These are phyloP conservation scores for Emericellopsis terricola DNA, from an alignment of 495 filamentous ascomycete species.

Conservation along the genomic window DNA sequence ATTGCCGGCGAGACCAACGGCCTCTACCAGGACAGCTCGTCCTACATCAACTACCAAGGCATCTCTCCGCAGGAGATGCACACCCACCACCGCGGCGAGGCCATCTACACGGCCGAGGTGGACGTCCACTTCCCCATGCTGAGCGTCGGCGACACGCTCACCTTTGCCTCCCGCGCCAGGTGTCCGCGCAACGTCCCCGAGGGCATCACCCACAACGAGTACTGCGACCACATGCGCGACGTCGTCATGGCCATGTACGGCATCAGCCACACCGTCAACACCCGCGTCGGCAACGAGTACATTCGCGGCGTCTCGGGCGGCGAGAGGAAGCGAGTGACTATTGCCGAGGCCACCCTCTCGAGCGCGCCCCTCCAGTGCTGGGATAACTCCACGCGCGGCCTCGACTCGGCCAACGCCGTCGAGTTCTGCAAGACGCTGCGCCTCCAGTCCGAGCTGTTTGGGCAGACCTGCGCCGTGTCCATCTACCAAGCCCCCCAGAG, in stretches of 20 bases:
- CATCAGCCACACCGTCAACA: slow-evolving; percentile 60
- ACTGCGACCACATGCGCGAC: slow-evolving; percentile 31
- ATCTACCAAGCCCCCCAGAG: slow-evolving; percentile 58
- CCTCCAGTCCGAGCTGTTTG: slow-evolving; percentile 34
- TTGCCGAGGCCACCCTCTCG: slow-evolving; percentile 21
- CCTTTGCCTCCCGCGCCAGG: slow-evolving; percentile 35
- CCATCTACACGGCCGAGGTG: slow-evolving; percentile 41
- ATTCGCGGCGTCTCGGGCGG: slow-evolving; percentile 53
- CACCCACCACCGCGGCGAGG: slow-evolving; percentile 35
- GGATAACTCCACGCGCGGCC: slow-evolving; percentile 34
- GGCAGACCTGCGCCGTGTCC: slow-evolving; percentile 39
- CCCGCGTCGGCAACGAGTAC: slow-evolving; percentile 65
- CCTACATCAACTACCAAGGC: slow-evolving; percentile 25
- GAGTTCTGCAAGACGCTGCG: slow-evolving; percentile 26
- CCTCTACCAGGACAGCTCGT: slow-evolving; percentile 16
- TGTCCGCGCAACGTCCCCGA: slow-evolving; percentile 24
- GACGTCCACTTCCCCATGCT: slow-evolving; percentile 45
- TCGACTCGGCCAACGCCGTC: slow-evolving; percentile 28
- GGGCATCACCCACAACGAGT: slow-evolving; percentile 18
- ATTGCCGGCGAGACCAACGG: slow-evolving; percentile 43
- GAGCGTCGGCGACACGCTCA: slow-evolving; percentile 40
- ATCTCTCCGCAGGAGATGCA: slow-evolving; percentile 17
- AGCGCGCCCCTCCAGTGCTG: slow-evolving; percentile 21
- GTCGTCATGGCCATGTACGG: slow-evolving; percentile 41
- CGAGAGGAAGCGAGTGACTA: slow-evolving; percentile 33